Conservation (phyloP, 2,329 filamentous ascomycete genomes). For the Aspergillus clavatus region DNA sequence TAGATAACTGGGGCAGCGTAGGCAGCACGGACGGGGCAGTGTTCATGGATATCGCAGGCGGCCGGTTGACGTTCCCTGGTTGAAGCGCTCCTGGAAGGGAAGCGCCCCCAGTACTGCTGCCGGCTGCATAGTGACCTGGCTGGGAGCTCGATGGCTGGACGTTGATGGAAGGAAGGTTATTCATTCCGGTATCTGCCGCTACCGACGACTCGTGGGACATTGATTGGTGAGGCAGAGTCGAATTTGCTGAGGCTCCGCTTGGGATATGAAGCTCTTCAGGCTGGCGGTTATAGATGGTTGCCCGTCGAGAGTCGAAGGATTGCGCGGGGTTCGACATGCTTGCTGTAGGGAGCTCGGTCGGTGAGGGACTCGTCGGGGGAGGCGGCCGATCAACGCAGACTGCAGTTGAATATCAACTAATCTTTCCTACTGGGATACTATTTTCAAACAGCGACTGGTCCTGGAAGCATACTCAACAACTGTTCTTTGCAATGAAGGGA, state of each 20-base stretch:
- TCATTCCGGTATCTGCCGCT: conserved; percentile 46
- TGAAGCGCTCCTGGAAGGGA: conserved; percentile 59
- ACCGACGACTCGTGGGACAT: conserved; percentile 47
- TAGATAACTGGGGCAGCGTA: conserved; percentile 49
- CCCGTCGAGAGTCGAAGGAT: conserved; percentile 49
- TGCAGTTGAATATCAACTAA: not conserved
- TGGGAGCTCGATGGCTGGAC: conserved; percentile 55
- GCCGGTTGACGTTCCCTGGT: conserved; percentile 49
- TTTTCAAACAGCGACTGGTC: not conserved
- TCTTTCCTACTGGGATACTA: not conserved
- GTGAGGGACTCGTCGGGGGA: not conserved
- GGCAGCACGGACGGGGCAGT: conserved; percentile 55
- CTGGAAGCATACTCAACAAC: not conserved
- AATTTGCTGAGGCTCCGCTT: conserved; percentile 35
- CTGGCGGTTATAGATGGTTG: conserved; percentile 44
- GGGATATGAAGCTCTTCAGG: conserved; percentile 55
- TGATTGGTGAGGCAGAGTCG: conserved; percentile 38
- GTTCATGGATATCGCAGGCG: conserved; percentile 50
- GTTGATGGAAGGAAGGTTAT: conserved; percentile 52
- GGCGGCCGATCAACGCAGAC: not conserved
- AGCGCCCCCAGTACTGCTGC: conserved; percentile 34
- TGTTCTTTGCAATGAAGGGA: not conserved
- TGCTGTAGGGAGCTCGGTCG: conserved; percentile 17
- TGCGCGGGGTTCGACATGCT: conserved; percentile 44
- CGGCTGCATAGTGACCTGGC: conserved; percentile 43